Percentiles rank a stretch among this genome's conserved stretches.
These are phyloP conservation scores for Mikania micrantha DNA, from an alignment of 129 eudicot species.

Conservation along the genomic window DNA sequence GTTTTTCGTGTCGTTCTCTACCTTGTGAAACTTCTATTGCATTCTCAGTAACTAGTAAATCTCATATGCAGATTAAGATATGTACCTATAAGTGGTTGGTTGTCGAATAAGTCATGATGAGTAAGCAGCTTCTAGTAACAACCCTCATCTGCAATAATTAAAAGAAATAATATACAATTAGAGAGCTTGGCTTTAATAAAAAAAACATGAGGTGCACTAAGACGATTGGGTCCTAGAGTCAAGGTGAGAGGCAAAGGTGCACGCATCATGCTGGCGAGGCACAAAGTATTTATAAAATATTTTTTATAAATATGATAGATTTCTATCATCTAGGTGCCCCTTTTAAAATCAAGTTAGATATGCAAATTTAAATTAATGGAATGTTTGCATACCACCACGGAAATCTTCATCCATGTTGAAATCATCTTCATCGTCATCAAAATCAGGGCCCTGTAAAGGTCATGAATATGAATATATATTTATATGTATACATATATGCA, in stretches of 20 bases:
- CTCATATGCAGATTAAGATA: conserved; percentile 6
- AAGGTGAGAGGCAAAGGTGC: no score
- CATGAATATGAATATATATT: neutral
- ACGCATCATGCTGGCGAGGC: no score
- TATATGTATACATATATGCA: neutral
- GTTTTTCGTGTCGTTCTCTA: neutral
- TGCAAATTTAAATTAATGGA: neutral
- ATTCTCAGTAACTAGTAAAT: neutral
- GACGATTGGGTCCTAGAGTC: no score
- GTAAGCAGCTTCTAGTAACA: conserved; percentile 1
- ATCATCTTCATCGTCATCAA: conserved; percentile 89
- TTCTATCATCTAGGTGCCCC: no score
- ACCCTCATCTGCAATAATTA: conserved; percentile 21
- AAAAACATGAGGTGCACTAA: no score
- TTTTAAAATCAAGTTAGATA: no score
- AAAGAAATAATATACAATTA: neutral
- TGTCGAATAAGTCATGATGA: neutral
- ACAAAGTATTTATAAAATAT: no score
- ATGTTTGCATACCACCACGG: conserved; percentile 47
- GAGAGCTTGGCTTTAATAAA: no score
- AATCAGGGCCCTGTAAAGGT: conserved; percentile 36
- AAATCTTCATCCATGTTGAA: conserved; percentile 48
- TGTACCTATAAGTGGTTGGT: neutral
- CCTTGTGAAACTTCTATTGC: neutral
- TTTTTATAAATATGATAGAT: no score